A percentile compares a stretch with the other conserved stretches of the same genome.
Evolutionary conservation across 805 yeast genomes (phyloP).

Genomic region (Metschnikowia continentalis): DNA sequence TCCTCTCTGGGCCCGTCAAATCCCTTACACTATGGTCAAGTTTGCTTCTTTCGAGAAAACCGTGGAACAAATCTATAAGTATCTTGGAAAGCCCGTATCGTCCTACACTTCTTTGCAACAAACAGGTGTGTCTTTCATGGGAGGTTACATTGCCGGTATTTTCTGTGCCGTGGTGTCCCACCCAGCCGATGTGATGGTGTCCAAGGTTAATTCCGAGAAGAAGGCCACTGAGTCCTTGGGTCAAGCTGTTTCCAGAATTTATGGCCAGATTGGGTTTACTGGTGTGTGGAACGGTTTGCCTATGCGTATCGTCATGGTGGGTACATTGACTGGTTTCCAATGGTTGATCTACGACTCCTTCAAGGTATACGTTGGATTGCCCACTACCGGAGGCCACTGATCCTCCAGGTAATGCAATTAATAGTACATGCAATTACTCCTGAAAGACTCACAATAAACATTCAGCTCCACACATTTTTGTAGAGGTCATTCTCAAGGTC

Average conservation of each 20-base stretch:
- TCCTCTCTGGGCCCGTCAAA: conserved; percentile 94
- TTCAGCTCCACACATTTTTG: conserved; percentile 62
- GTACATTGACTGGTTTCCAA: conserved; percentile 95
- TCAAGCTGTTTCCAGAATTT: conserved; percentile 68
- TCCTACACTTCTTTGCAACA: conserved; percentile 73
- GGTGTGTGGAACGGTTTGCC: conserved; percentile 96
- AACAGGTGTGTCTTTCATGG: conserved; percentile 90
- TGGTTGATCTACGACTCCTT: conserved; percentile 96
- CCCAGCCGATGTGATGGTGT: conserved; percentile 99
- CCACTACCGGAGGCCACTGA: conserved; percentile 73
- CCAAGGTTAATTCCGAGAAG: conserved; percentile 78
- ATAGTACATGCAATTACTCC: neutral
- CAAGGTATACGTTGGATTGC: conserved; percentile 90
- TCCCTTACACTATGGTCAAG: conserved; percentile 98
- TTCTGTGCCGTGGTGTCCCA: conserved; percentile 94
- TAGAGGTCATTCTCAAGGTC: conserved; percentile 58
- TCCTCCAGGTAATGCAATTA: neutral
- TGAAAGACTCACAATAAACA: neutral
- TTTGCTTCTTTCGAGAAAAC: conserved; percentile 92
- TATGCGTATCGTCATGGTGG: conserved; percentile 93
- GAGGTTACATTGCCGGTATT: conserved; percentile 97
- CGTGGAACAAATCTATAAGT: conserved; percentile 72
- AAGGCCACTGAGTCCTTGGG: conserved; percentile 61
- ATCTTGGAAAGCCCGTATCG: conserved; percentile 66
- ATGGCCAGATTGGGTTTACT: conserved; percentile 74